Percentiles rank a stretch among this genome's conserved stretches.
phyloP scores from a whole-genome alignment of 2,329 filamentous ascomycete genomes.

The Pyrenophora tritici-repentis region DNA sequence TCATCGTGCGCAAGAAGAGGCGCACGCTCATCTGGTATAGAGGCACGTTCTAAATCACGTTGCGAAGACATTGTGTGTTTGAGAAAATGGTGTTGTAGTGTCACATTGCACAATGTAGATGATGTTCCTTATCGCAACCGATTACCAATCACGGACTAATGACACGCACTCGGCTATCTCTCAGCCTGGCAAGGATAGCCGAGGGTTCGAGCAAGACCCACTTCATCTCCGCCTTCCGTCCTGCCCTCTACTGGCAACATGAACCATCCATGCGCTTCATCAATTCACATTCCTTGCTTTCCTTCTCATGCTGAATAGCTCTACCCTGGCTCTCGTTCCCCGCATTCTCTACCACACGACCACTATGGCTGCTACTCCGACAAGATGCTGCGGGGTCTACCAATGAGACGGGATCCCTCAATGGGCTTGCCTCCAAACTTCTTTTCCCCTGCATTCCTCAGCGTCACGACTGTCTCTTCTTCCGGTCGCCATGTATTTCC shows the following conservation, averaged over 20 bases:
- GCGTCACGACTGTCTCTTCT: too few relatives aligned
- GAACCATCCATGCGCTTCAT: too few relatives aligned
- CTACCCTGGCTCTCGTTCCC: too few relatives aligned
- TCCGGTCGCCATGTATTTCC: too few relatives aligned
- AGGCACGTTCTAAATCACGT: conserved; percentile 13
- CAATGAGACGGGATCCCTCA: too few relatives aligned
- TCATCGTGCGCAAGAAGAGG: conserved; percentile 24
- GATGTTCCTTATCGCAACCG: neutral
- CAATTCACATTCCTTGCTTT: too few relatives aligned
- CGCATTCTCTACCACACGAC: too few relatives aligned
- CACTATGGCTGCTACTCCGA: too few relatives aligned
- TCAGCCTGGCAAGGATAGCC: neutral
- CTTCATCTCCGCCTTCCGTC: neutral
- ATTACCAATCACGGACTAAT: conserved; percentile 9
- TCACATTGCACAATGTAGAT: neutral
- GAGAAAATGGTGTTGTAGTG: neutral
- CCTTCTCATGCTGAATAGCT: too few relatives aligned
- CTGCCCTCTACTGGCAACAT: neutral
- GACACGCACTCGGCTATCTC: conserved; percentile 7
- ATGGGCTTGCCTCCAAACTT: too few relatives aligned
- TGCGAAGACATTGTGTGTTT: conserved; percentile 15
- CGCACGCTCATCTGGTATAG: conserved; percentile 24
- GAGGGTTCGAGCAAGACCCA: neutral
- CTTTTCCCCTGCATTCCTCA: too few relatives aligned
- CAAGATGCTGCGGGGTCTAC: too few relatives aligned